Percentiles rank a stretch among this genome's conserved stretches.
phyloP scores from a whole-genome alignment of 2,329 filamentous ascomycete species.

The Cladosporium colombiae region DNA sequence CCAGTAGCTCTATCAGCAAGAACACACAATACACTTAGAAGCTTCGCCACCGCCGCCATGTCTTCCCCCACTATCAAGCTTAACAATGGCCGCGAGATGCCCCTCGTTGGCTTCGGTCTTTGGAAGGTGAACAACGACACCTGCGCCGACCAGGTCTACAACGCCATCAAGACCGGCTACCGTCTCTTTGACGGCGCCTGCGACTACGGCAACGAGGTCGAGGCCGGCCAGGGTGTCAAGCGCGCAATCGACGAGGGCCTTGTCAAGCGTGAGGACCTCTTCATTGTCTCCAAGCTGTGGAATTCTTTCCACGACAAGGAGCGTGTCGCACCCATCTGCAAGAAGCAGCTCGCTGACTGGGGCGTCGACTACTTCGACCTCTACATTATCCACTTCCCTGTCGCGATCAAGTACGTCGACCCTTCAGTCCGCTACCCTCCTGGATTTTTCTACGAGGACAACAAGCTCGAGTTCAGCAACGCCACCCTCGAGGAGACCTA shows the following conservation, averaged over 20 bases:
- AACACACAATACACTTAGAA: slow-evolving; percentile 20
- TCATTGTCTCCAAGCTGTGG: slow-evolving; percentile 93
- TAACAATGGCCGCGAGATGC: slow-evolving; percentile 56
- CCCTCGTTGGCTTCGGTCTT: slow-evolving; percentile 73
- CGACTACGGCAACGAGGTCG: slow-evolving; percentile 81
- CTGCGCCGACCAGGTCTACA: slow-evolving; percentile 75
- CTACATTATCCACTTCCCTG: slow-evolving; percentile 77
- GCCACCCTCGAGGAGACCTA: slow-evolving; percentile 80
- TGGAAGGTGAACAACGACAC: slow-evolving; percentile 81
- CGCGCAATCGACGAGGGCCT: slow-evolving; percentile 79
- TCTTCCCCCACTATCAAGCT: slow-evolving; percentile 38
- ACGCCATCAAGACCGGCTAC: slow-evolving; percentile 64
- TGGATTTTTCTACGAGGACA: slow-evolving; percentile 68
- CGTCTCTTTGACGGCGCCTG: slow-evolving; percentile 63
- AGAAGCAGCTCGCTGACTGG: slow-evolving; percentile 79
- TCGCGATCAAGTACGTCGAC: slow-evolving; percentile 82
- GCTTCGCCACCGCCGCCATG: slow-evolving; percentile 30
- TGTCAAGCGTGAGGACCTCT: slow-evolving; percentile 82
- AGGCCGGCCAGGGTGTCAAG: slow-evolving; percentile 73
- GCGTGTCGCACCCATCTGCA: slow-evolving; percentile 71
- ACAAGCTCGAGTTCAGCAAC: slow-evolving; percentile 63
- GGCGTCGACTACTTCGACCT: slow-evolving; percentile 87
- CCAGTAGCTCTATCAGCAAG: slow-evolving; percentile 7
- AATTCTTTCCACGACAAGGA: slow-evolving; percentile 85
- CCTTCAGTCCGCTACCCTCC: slow-evolving; percentile 77